A percentile compares a stretch with the other conserved stretches of the same genome.
phyloP scores from a whole-genome alignment of 371 early-diverging fungal genomes.

The Saksenaea oblongispora region DNA sequence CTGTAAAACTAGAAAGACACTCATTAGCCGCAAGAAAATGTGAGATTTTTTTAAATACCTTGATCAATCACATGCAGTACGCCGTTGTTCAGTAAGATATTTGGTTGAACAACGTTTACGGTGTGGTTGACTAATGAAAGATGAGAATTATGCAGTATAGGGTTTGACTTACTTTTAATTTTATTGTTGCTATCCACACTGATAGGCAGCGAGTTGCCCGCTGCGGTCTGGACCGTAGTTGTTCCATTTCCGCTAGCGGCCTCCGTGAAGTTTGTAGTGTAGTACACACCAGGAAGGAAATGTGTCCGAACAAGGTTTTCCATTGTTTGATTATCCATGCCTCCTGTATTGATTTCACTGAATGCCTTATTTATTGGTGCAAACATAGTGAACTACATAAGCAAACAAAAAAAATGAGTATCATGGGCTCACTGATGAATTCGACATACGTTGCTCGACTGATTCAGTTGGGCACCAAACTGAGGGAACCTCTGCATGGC shows the following conservation, averaged over 20 bases:
- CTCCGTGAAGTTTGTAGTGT: slow-evolving; percentile 34
- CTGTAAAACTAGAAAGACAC: background rate
- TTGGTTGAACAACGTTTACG: slow-evolving; percentile 29
- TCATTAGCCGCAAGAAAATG: background rate
- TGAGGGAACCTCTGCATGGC: slow-evolving; percentile 11
- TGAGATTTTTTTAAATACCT: slow-evolving; percentile 10
- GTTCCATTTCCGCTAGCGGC: slow-evolving; percentile 13
- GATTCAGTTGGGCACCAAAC: slow-evolving; percentile 18
- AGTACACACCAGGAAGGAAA: slow-evolving; percentile 42
- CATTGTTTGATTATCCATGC: slow-evolving; percentile 10
- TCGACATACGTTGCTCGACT: slow-evolving; percentile 32
- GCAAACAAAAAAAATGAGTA: background rate
- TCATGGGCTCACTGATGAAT: no score
- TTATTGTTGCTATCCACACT: background rate
- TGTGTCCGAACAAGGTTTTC: slow-evolving; percentile 27
- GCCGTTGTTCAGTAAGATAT: slow-evolving; percentile 47
- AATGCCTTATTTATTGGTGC: slow-evolving; percentile 33
- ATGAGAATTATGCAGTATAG: background rate
- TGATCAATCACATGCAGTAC: slow-evolving; percentile 50
- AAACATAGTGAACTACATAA: slow-evolving; percentile 41
- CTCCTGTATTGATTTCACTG: background rate
- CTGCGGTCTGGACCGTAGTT: slow-evolving; percentile 11
- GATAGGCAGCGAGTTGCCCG: slow-evolving; percentile 9
- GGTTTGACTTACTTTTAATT: background rate
- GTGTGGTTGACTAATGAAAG: slow-evolving; percentile 32